A percentile compares a stretch with the other conserved stretches of the same genome.
phyloP scores from a whole-genome alignment of 1,139 yeast species.

The Candida anutae region DNA sequence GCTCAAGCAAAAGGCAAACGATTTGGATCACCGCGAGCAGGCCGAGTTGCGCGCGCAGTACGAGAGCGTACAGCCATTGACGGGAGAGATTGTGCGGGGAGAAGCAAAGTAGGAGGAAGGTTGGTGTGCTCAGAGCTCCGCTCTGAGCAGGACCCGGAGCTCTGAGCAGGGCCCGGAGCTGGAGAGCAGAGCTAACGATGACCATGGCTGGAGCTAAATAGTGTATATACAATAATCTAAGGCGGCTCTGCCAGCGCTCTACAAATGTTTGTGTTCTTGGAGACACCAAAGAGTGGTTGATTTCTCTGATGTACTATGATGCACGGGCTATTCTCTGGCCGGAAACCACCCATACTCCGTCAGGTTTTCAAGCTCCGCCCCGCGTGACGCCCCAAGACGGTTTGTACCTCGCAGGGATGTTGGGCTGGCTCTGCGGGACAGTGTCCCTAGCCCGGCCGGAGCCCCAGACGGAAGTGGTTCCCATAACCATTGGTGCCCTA shows the following conservation, averaged over 20 bases:
- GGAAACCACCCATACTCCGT: conserved; percentile 8
- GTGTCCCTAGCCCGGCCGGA: no score
- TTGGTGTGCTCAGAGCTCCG: no score
- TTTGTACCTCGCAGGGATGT: conserved; percentile 29
- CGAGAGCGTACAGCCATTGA: conserved; percentile 60
- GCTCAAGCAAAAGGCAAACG: conserved; percentile 45
- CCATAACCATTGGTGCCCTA: no score
- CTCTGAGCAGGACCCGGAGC: no score
- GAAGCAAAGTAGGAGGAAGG: no score
- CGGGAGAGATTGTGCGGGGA: conserved; percentile 29
- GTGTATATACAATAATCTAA: conserved; percentile 1
- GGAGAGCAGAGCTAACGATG: no score
- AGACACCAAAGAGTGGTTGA: conserved; percentile 37
- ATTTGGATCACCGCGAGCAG: conserved; percentile 71
- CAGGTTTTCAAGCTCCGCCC: conserved; percentile 18
- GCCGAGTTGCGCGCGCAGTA: conserved; percentile 55
- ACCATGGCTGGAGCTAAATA: not conserved
- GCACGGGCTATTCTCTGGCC: conserved; percentile 27
- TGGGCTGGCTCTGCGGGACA: not conserved
- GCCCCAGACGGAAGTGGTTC: no score
- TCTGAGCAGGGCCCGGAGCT: no score
- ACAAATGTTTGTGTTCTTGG: conserved; percentile 42
- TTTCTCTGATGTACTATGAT: conserved; percentile 44
- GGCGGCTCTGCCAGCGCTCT: no score
- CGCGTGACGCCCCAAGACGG: conserved; percentile 39